phyloP scores from a whole-genome alignment of 768 basidiomycete species.

The Hygrophoropsis aurantiaca region DNA sequence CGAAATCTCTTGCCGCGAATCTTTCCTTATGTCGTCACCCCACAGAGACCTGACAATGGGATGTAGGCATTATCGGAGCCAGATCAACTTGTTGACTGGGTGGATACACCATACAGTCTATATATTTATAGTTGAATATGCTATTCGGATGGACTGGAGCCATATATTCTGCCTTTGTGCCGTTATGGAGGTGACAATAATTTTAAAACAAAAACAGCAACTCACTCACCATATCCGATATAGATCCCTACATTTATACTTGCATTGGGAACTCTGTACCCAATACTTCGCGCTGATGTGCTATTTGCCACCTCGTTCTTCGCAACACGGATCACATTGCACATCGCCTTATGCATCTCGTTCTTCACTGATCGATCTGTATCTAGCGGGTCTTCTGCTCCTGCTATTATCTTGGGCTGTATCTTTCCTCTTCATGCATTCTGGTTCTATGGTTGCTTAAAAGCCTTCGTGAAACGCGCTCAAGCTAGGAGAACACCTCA shows the following conservation, averaged over 20 bases:
- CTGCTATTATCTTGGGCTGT: constrained; percentile 36
- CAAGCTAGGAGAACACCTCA: constrained; percentile 7
- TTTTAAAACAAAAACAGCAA: constrained; percentile 7
- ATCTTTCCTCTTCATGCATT: constrained; percentile 50
- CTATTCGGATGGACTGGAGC: constrained; percentile 33
- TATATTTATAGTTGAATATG: constrained; percentile 39
- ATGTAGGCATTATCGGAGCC: constrained; percentile 43
- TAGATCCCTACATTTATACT: constrained; percentile 57
- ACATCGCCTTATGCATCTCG: constrained; percentile 36
- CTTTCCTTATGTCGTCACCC: constrained; percentile 9
- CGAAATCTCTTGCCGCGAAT: constrained; percentile 6
- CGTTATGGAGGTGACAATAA: constrained; percentile 44
- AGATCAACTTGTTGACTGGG: constrained; percentile 50
- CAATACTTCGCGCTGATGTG: constrained; percentile 45
- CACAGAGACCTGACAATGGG: constrained; percentile 48
- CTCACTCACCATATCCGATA: not conserved
- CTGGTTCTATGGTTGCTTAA: constrained; percentile 54
- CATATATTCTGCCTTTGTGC: constrained; percentile 45
- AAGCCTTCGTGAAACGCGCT: constrained; percentile 42
- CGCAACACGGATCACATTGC: constrained; percentile 48
- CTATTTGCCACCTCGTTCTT: constrained; percentile 53
- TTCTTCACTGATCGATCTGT: constrained; percentile 27
- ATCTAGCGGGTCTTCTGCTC: constrained; percentile 36
- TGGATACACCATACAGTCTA: constrained; percentile 53
- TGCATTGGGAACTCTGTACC: constrained; percentile 43